Percentiles rank a stretch among this genome's conserved stretches.
These are phyloP conservation scores for Albugo laibachii DNA, from an alignment of 352 stramenopile genomes.

Conservation along the genomic window DNA sequence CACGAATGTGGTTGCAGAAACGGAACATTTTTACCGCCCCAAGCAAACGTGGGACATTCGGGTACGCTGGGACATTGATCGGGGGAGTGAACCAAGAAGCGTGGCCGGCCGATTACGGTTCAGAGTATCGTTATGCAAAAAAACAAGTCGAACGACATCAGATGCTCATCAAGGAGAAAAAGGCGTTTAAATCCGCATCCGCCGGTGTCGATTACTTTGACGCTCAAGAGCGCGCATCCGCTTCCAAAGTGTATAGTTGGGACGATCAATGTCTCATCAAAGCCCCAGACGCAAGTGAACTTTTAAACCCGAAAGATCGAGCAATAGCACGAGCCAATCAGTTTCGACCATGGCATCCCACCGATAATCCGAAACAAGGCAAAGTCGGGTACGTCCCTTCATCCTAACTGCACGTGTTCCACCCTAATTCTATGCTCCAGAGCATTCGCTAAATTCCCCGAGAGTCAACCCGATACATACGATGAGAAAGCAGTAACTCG, in stretches of 20 bases:
- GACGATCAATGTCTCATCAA: constrained; percentile 46
- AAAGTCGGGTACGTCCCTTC: constrained; percentile 19
- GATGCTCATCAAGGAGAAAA: constrained; percentile 33
- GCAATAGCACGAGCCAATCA: constrained; percentile 23
- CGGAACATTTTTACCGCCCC: constrained; percentile 48
- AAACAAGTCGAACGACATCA: constrained; percentile 23
- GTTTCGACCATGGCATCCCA: constrained; percentile 49
- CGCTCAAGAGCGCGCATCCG: constrained; percentile 45
- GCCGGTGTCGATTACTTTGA: constrained; percentile 51
- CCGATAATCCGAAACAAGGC: constrained; percentile 36
- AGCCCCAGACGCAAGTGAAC: constrained; percentile 23
- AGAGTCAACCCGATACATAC: constrained; percentile 40
- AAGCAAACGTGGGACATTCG: constrained; percentile 39
- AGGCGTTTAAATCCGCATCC: constrained; percentile 52
- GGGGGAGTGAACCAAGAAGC: constrained; percentile 19
- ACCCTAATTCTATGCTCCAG: constrained; percentile 4
- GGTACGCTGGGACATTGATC: constrained; percentile 52
- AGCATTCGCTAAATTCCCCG: constrained; percentile 48
- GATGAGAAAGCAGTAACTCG: constrained; percentile 50
- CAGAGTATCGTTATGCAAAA: constrained; percentile 13
- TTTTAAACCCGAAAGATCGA: constrained; percentile 59
- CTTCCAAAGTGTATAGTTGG: constrained; percentile 33
- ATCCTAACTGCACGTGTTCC: neutral
- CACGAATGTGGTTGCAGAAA: constrained; percentile 10
- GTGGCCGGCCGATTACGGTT: constrained; percentile 43